Base-by-base conservation (phyloP, 257 asterid species). In the Salvia miltiorrhiza region DNA sequence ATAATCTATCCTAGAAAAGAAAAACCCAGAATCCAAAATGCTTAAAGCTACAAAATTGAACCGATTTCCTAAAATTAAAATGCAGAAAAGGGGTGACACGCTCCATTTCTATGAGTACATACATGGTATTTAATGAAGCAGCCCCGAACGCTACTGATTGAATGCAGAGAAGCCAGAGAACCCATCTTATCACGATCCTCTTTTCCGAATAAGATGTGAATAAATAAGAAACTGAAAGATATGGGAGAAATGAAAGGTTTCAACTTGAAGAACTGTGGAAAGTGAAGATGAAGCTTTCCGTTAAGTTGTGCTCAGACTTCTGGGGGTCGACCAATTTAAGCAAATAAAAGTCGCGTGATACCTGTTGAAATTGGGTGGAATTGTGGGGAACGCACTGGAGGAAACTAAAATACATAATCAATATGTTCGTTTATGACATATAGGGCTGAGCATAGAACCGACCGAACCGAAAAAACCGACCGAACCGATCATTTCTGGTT, bases 91-190 rank as follows among this genome's bases (percentile, higher is more conserved):
- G 9, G 17, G 45, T 3, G 43, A 24, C 14, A 17, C 17, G 5
- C 20, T 35, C 44, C 54, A 56, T 17, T 16, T n/a, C 21, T 5
- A 4, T 7, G 54, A 43, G 59, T 24, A 24, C 23, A 19, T 68
- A 74, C 78, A 65, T 59, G 74, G 65, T 49, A 41, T 19, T 68
- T 74, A 8, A 49, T 26, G 14, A 40, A 52, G 63, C 61, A 50
- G 32, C 75, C 60, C 11, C 66, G 45, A 43, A 41, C 57, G 49
- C 67, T 30, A 26, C 70, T 19, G 43, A 74, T 37, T 59, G 78
- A 67, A 64, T 74, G 61, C 9, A 40, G 65, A 67, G 70, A 67
- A 12, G 74, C 57, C 24, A 74, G 64, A 30, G 74, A 74, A 26
- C 23, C 55, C 78, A 74, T 73, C 43, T 14, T 3, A 10, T 4